phyloP scores from a whole-genome alignment of 441 rosid species.

The Mallotus japonicus region DNA sequence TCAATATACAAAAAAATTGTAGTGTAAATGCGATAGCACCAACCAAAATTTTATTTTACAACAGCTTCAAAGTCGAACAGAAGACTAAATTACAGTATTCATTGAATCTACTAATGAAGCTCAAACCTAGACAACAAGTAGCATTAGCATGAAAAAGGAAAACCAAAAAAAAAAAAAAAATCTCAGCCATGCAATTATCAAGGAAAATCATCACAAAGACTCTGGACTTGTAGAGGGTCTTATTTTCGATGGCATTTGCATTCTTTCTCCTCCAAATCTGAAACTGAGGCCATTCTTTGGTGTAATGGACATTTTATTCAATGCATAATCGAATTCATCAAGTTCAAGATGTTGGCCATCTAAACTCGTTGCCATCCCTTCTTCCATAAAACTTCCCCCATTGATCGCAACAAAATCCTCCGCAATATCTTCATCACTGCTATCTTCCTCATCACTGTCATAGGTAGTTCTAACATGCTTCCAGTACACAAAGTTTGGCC shows the following conservation, averaged over 20 bases:
- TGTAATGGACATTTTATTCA: constrained; percentile 72
- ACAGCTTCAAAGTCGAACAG: no score
- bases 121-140: neutral
- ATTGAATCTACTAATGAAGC: no score
- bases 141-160: neutral
- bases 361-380: constrained; percentile 35
- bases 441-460: constrained; percentile 41
- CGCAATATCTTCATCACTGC: constrained; percentile 42
- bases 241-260: constrained; percentile 68
- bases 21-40: no score
- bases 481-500: constrained; percentile 63
- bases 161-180: neutral
- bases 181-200: neutral
- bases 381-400: constrained; percentile 33
- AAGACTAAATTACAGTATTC: neutral
- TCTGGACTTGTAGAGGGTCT: constrained; percentile 76
- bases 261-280: constrained; percentile 34
- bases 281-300: constrained; percentile 41
- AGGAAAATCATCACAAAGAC: constrained; percentile 35
- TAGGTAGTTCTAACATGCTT: constrained; percentile 53
- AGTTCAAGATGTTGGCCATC: constrained; percentile 23
- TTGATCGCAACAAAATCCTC: constrained; percentile 38
- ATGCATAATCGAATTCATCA: constrained; percentile 45
- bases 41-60: no score
- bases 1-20: no score